Conservation (phyloP, 192 early-diverging fungal genomes). For the Phlyctochytrium arcticum region DNA sequence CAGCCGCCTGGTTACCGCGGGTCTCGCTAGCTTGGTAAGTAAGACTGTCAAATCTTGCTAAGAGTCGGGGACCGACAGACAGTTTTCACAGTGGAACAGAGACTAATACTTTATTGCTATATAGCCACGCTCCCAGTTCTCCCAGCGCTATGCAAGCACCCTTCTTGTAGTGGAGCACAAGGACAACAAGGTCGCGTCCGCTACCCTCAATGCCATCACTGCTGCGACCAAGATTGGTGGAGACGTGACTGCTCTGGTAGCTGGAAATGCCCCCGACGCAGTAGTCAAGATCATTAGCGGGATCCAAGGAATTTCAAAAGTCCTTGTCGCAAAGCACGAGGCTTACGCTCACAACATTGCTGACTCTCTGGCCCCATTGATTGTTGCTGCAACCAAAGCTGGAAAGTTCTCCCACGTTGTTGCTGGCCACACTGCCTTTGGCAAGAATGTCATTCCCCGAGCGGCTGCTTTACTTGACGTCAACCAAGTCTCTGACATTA, state of each 20-base stretch:
- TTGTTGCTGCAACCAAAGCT: constrained; percentile 67
- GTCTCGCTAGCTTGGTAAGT: too few species aligned
- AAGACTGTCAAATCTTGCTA: too few species aligned
- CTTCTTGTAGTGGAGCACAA: constrained; percentile 89
- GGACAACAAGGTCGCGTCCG: constrained; percentile 61
- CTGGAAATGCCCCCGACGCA: constrained; percentile 58
- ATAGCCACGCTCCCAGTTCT: too few species aligned
- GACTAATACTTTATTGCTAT: too few species aligned
- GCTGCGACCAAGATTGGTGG: constrained; percentile 80
- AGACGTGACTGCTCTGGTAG: constrained; percentile 84
- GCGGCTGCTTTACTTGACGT: constrained; percentile 89
- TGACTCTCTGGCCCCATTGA: constrained; percentile 73
- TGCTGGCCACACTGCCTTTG: constrained; percentile 81
- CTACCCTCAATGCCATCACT: constrained; percentile 81
- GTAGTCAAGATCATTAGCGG: constrained; percentile 55
- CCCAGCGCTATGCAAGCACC: constrained; percentile 46
- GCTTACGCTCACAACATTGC: constrained; percentile 75
- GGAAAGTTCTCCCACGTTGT: constrained; percentile 78
- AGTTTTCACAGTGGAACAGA: too few species aligned
- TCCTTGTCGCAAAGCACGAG: constrained; percentile 79
- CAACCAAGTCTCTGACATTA: constrained; percentile 86
- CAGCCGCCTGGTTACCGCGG: too few species aligned
- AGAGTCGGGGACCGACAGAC: too few species aligned
- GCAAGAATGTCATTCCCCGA: constrained; percentile 94
- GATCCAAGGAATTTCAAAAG: constrained; percentile 69